Evolutionary conservation across 495 filamentous ascomycete genomes (phyloP).

Genomic region (Talaromyces thailandensis): DNA sequence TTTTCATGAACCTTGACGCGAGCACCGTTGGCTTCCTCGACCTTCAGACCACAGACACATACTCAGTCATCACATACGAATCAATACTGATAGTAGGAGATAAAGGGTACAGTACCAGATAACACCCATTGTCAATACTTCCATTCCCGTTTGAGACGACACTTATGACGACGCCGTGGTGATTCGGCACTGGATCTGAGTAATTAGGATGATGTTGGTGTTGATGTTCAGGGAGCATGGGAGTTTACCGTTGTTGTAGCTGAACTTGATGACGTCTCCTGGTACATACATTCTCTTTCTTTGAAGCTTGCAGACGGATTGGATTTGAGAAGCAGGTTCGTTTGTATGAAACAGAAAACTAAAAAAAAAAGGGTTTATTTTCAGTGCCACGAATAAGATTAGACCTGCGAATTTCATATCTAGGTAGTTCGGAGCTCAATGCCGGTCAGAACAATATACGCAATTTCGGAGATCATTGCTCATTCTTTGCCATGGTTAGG

Average conservation of each 20-base stretch:
- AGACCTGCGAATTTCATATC: too few species aligned
- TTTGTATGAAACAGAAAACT: not conserved
- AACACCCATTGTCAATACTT: not conserved
- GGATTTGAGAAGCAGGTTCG: not conserved
- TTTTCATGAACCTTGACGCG: constrained; percentile 1
- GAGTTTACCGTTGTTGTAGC: constrained; percentile 1
- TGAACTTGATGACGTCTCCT: constrained; percentile 5
- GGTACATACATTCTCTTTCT: not conserved
- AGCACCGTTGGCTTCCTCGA: not conserved
- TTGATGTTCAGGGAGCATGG: not conserved
- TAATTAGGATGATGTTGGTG: not conserved
- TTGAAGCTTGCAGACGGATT: not conserved
- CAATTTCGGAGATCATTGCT: not conserved
- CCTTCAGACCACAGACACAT: not conserved
- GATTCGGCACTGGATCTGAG: not conserved
- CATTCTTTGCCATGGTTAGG: not conserved
- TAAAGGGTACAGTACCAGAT: not conserved
- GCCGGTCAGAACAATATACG: not conserved
- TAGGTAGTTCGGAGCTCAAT: not conserved
- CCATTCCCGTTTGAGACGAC: not conserved
- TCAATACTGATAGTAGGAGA: too few species aligned
- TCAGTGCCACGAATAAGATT: too few species aligned
- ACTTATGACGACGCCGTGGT: not conserved
- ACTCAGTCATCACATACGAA: not conserved
- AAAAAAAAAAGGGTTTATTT: not conserved